Base-by-base conservation (phyloP, 495 filamentous ascomycete genomes). In the Tuber indicum region DNA sequence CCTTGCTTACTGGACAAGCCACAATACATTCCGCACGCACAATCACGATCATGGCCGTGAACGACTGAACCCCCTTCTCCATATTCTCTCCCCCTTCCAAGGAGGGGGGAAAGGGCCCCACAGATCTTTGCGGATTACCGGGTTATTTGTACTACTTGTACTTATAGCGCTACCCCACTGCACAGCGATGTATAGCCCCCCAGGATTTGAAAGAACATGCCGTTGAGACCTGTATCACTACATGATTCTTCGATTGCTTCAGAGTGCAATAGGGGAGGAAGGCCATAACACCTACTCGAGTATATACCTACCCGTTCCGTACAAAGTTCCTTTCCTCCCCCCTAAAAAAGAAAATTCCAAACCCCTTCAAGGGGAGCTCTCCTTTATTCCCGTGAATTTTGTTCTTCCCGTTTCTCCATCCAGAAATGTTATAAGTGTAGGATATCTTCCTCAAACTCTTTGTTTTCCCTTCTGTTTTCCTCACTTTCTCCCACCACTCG, bases 171-270 rank as follows among this genome's bases (percentile, higher is more conserved):
- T 41, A 41, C 39, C 39, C 39, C 6, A 43, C 42, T 43, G 9
- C 42, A 43, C 42, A 41, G 42, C 42, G 42, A 43, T 43, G 42
- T 43, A 10, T 43, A 43, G 0, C 46, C 46, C 46, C 46, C 46
- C 46, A 49, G 46, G 46, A 7, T 49, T 49, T 2, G 46, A 2
- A 4, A 52, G 49, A 62, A 62, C 52, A 32, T 62, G 52, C n/a
- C 52, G 52, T 62, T 62, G n/a, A 62, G 52, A 62, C 52, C 26
- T 62, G 52, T 62, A 62, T 32, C 52, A 62, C 52, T 62, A 62
- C 52, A 14, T 62, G 52, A 62, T 62, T 62, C 52, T 16, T 26
- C 52, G 26, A 62, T 10, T 62, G 52, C 52, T 32, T 62, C 52
- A 62, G 52, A n/a, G n/a, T 62, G 32, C n/a, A 16, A 32, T 62